Conservation (phyloP, 169 alveolate species). For the Neospora caninum region DNA sequence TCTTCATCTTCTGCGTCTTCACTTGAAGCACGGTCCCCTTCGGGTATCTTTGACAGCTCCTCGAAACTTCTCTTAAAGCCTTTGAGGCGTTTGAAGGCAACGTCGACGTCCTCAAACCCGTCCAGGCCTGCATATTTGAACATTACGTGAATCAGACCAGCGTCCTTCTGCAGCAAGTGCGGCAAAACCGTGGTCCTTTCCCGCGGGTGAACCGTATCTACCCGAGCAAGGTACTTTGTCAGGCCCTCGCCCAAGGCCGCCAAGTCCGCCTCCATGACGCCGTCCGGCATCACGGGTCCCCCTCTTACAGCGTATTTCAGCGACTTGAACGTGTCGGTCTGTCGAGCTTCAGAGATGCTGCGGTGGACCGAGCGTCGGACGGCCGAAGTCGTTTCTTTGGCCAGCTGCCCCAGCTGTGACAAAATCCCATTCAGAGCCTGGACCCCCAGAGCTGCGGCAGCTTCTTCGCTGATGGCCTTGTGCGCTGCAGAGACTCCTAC, state of each 20-base stretch:
- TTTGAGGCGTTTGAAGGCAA: neutral
- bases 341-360: neutral
- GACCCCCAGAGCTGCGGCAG: neutral
- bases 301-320: neutral
- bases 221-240: neutral
- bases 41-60: neutral
- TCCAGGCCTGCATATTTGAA: neutral
- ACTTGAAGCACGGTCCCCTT: neutral
- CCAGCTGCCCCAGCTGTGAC: neutral
- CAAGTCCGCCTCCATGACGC: neutral
- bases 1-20: no score
- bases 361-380: constrained; percentile 19
- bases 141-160: neutral
- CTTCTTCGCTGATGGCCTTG: neutral
- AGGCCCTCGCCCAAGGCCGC: neutral
- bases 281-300: neutral
- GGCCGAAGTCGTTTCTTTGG: neutral
- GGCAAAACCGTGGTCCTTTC: neutral
- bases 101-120: neutral
- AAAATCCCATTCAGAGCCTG: neutral
- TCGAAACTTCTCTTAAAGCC: neutral
- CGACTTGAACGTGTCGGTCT: constrained; percentile 6
- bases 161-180: neutral
- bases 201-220: neutral
- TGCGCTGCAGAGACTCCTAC: neutral